Evolutionary conservation across 805 yeast genomes (phyloP).

Genomic region (Candida yuanshanica): DNA sequence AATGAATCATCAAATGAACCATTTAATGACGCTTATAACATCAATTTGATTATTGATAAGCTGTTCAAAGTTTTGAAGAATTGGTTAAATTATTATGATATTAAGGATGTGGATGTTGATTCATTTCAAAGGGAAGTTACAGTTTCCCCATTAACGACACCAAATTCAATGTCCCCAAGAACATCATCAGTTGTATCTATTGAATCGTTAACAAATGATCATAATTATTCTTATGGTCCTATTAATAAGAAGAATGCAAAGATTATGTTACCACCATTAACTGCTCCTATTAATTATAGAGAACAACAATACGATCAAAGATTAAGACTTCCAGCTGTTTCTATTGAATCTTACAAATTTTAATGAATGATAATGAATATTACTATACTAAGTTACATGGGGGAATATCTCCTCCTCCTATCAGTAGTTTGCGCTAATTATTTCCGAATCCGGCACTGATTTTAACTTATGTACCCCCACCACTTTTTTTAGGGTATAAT

Average conservation of each 20-base stretch:
- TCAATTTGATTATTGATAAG: conserved; percentile 1
- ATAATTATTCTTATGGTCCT: neutral
- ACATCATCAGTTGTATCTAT: neutral
- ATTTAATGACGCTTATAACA: neutral
- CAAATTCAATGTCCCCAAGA: neutral
- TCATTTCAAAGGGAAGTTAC: neutral
- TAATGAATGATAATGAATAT: neutral
- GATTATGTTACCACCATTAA: neutral
- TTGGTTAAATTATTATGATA: conserved; percentile 5
- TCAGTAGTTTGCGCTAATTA: no score
- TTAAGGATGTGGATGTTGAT: neutral
- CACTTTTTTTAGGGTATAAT: no score
- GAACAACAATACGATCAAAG: neutral
- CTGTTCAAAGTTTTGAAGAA: conserved; percentile 3
- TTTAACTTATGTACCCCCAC: no score
- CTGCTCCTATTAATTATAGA: neutral
- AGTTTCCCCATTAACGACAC: neutral
- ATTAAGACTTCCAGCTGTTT: neutral
- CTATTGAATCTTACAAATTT: neutral
- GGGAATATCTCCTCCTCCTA: no score
- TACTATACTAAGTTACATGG: no score
- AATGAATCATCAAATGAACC: conserved; percentile 1
- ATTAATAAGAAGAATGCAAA: neutral
- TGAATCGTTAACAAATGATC: neutral
- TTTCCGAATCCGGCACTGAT: no score